Percentiles rank a stretch among this genome's conserved stretches.
Conservation (phyloP, 2,329 filamentous ascomycete genomes). For the Gaeumannomyces tritici region DNA sequence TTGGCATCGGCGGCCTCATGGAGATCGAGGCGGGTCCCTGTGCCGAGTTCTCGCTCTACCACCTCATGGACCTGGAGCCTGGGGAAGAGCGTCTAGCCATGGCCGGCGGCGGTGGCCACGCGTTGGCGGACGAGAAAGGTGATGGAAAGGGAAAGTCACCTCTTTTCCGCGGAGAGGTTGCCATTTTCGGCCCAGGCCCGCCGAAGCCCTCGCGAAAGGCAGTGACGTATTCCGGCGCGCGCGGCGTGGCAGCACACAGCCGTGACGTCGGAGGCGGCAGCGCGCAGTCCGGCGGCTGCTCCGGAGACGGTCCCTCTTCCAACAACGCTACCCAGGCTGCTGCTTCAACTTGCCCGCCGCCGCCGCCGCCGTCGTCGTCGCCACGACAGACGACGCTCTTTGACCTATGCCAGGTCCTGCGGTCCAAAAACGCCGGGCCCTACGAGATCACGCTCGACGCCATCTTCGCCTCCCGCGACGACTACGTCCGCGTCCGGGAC, state of each 20-base stretch:
- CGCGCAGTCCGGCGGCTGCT: no score
- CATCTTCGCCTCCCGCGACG: constrained; percentile 1
- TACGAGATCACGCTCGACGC: constrained; percentile 28
- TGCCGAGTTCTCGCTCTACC: constrained; percentile 35
- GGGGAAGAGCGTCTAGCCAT: constrained; percentile 4
- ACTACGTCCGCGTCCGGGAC: constrained; percentile 1
- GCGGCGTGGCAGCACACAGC: no score
- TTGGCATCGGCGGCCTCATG: constrained; percentile 12
- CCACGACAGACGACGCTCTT: no score
- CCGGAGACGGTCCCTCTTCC: no score
- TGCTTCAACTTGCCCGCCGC: no score
- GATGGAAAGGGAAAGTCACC: background rate
- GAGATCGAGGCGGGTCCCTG: constrained; percentile 3
- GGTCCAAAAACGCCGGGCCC: constrained; percentile 41
- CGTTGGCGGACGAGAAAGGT: background rate
- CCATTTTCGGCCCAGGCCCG: constrained; percentile 17
- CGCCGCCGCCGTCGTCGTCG: no score
- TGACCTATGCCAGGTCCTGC: constrained; percentile 26
- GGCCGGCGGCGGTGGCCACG: no score
- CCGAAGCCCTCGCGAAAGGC: background rate
- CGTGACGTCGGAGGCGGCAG: no score
- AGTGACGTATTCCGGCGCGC: background rate
- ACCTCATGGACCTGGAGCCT: constrained; percentile 31
- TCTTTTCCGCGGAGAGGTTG: background rate
- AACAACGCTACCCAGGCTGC: no score